Conservation (phyloP, 805 yeast genomes). For the Schwanniomyces pseudopolymorphus region DNA sequence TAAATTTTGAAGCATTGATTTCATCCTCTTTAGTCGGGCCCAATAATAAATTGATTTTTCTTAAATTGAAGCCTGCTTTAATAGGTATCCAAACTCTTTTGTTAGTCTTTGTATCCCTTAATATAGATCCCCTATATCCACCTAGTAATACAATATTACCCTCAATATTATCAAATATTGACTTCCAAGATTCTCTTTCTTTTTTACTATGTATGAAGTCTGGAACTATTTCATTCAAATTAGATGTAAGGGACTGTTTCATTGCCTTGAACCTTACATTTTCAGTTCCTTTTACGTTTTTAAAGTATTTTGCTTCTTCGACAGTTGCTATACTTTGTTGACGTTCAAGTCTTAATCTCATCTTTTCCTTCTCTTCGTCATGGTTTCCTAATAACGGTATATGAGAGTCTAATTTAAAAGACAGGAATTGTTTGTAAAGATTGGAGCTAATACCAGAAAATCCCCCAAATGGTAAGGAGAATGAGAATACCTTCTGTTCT, state of each 20-base stretch:
- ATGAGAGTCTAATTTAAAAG: constrained; percentile 19
- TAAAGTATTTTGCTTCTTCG: constrained; percentile 63
- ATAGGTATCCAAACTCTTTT: constrained; percentile 84
- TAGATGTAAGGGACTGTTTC: constrained; percentile 57
- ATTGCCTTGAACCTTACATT: constrained; percentile 72
- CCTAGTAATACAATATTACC: constrained; percentile 85
- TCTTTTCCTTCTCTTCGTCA: constrained; percentile 20
- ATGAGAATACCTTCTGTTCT: constrained; percentile 48
- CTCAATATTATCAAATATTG: constrained; percentile 57
- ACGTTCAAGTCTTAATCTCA: constrained; percentile 44
- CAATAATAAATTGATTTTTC: constrained; percentile 64
- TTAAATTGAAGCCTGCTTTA: constrained; percentile 77
- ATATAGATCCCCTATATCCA: constrained; percentile 82
- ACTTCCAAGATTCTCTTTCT: constrained; percentile 33
- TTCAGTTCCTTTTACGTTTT: constrained; percentile 55
- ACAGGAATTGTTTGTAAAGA: constrained; percentile 23
- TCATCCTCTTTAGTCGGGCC: constrained; percentile 80
- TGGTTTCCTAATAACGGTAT: constrained; percentile 18
- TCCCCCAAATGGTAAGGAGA: constrained; percentile 61
- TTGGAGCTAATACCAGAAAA: constrained; percentile 27
- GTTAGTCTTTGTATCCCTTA: constrained; percentile 62
- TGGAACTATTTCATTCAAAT: constrained; percentile 42
- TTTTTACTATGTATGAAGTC: constrained; percentile 19
- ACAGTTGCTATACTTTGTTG: constrained; percentile 59
- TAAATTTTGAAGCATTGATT: constrained; percentile 44